Conservation (phyloP, 108 stramenopile species). For the Nitzschia sp. region DNA sequence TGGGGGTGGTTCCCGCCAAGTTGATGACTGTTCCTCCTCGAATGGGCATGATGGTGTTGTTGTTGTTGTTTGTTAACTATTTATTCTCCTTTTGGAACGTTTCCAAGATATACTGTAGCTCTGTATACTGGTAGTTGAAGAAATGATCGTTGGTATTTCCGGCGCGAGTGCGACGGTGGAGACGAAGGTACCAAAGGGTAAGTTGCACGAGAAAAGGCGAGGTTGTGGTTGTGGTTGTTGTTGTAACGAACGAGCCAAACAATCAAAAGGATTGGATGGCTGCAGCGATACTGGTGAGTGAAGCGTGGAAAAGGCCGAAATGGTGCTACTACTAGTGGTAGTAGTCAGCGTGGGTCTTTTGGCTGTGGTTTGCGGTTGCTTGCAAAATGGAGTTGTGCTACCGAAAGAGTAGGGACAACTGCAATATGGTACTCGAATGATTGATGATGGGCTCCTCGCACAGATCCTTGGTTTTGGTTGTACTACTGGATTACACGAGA, state of each 20-base stretch:
- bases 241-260: neutral
- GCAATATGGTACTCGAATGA: too few relatives aligned
- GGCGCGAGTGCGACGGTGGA: conserved; percentile 34
- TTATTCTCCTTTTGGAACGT: conserved; percentile 23
- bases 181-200: neutral
- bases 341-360: too few relatives aligned
- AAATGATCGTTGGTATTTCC: conserved; percentile 34
- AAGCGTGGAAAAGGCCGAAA: conserved; percentile 4
- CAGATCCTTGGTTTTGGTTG: too few relatives aligned
- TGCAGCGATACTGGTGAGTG: neutral
- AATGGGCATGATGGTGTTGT: conserved; percentile 52
- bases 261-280: conserved; percentile 9
- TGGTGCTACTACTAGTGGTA: conserved; percentile 3
- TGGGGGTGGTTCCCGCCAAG: conserved; percentile 82
- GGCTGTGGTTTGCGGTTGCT: too few relatives aligned
- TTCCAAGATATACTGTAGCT: neutral
- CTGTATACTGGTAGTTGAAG: conserved; percentile 23
- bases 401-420: too few relatives aligned
- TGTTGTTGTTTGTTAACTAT: conserved; percentile 12
- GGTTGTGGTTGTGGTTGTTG: too few relatives aligned
- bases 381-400: too few relatives aligned
- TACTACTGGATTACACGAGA: too few relatives aligned
- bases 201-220: neutral
- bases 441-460: too few relatives aligned
- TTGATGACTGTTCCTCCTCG: conserved; percentile 85